These are phyloP conservation scores for Tolypocladium cylindrosporum DNA, from an alignment of 2,329 filamentous ascomycete species.

Conservation along the genomic window DNA sequence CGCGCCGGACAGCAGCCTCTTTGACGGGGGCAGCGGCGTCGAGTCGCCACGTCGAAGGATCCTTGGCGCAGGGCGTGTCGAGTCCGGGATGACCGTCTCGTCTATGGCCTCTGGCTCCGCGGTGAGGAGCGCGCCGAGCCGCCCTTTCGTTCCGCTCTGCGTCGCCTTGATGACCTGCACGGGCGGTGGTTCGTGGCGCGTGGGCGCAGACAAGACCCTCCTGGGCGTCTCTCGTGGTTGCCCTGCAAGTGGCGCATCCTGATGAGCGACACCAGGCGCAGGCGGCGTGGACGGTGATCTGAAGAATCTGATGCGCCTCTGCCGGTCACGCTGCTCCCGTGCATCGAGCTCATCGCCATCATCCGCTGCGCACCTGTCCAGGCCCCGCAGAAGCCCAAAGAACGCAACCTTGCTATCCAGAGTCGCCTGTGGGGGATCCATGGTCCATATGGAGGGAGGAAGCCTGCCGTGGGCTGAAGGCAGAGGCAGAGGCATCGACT, in stretches of 20 bases:
- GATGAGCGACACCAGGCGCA: background rate
- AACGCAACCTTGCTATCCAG: conserved; percentile 34
- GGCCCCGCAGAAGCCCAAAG: conserved; percentile 30
- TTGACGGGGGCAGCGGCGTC: conserved; percentile 16
- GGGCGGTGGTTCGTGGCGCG: background rate
- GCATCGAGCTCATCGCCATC: conserved; percentile 18
- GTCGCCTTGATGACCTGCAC: conserved; percentile 18
- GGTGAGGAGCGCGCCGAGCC: conserved; percentile 9
- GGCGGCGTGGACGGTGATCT: conserved; percentile 1
- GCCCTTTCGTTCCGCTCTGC: conserved; percentile 15
- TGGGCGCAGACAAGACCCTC: conserved; percentile 5
- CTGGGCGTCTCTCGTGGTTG: conserved; percentile 5
- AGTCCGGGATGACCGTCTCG: conserved; percentile 18
- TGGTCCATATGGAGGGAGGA: background rate
- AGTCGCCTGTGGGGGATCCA: conserved; percentile 2
- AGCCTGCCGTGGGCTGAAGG: background rate
- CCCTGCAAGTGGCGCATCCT: background rate
- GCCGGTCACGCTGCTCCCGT: conserved; percentile 22
- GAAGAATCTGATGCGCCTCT: conserved; percentile 19
- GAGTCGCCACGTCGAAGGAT: conserved; percentile 16
- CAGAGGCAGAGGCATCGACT: background rate
- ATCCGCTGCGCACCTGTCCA: conserved; percentile 8
- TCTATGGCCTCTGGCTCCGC: conserved; percentile 9
- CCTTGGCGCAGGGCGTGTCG: conserved; percentile 9
- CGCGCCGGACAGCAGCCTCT: conserved; percentile 2